Evolutionary conservation across 176 grass and related monocot genomes (phyloP).

Genomic region (Oryza meyeriana): DNA sequence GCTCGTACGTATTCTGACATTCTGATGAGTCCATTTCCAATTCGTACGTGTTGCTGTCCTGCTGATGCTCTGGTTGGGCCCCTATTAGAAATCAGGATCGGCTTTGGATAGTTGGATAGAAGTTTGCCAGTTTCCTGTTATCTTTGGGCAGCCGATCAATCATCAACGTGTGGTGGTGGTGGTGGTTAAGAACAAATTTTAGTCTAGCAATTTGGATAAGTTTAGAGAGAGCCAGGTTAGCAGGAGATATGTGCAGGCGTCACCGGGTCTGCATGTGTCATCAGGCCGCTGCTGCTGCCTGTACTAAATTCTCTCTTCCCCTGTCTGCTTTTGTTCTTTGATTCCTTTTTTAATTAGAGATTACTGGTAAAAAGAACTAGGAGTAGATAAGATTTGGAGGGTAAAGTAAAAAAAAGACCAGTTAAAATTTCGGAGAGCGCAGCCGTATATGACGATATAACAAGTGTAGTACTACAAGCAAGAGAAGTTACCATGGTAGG

Average conservation of each 20-base stretch:
- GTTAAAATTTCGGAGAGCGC: background rate
- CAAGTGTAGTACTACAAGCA: no score
- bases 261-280: background rate
- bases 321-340: background rate
- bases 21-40: background rate
- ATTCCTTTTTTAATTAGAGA: background rate
- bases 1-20: background rate
- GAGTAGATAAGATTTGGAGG: background rate
- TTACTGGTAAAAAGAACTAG: background rate
- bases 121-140: background rate
- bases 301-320: background rate
- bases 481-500: no score
- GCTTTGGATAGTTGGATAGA: background rate
- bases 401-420: background rate
- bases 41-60: background rate
- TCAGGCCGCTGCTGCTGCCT: background rate
- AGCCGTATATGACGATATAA: background rate
- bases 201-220: background rate
- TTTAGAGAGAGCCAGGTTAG: background rate
- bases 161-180: background rate
- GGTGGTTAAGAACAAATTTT: background rate
- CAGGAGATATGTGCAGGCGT: background rate
- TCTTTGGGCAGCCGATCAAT: background rate
- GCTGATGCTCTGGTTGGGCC: background rate
- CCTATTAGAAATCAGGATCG: background rate